Conservation (phyloP, 192 early-diverging fungal species). For the Rhizophlyctis rosea region DNA sequence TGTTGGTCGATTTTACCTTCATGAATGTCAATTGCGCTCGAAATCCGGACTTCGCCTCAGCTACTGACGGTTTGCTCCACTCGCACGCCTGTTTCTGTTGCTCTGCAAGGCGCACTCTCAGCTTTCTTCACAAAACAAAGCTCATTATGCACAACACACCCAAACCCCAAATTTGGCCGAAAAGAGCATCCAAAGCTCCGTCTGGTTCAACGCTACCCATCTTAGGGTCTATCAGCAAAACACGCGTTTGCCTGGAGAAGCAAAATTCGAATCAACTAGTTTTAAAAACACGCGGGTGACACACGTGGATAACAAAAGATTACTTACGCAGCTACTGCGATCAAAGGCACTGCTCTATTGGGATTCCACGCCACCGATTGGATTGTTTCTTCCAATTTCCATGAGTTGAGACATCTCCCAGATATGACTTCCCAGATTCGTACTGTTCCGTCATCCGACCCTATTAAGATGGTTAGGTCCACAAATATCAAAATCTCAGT, state of each 20-base stretch:
- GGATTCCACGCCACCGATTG: conserved; percentile 88
- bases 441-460: conserved; percentile 82
- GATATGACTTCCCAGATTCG: conserved; percentile 89
- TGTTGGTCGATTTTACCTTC: not conserved
- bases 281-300: not conserved
- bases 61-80: conserved; percentile 32
- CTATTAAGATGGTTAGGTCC: not conserved
- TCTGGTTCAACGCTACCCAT: conserved; percentile 17
- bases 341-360: conserved; percentile 66
- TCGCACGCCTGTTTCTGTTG: conserved; percentile 15
- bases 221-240: conserved; percentile 41
- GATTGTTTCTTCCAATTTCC: conserved; percentile 69
- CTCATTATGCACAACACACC: not conserved
- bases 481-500: not conserved
- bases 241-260: conserved; percentile 24
- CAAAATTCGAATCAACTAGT: conserved; percentile 7
- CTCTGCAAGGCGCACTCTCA: not conserved
- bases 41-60: not conserved
- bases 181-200: conserved; percentile 29
- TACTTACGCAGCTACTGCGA: conserved; percentile 66
- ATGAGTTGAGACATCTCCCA: conserved; percentile 78
- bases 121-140: not conserved
- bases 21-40: conserved; percentile 3
- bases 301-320: too few species aligned
- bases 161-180: conserved; percentile 23